phyloP scores from a whole-genome alignment of 257 asterid genomes.

The Fraxinus americana region DNA sequence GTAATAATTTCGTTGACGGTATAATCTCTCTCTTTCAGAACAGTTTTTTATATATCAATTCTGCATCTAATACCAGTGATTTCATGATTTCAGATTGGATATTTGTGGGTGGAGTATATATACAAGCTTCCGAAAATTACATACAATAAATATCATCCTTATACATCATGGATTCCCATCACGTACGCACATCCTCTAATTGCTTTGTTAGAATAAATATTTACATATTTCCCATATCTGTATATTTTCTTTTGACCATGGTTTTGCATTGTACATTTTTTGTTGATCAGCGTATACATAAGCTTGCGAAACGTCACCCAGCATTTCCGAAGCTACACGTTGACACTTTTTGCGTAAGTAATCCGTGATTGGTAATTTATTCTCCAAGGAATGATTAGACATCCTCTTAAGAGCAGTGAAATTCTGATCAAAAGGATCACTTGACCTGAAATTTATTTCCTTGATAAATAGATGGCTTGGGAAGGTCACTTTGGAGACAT shows the following conservation, averaged over 20 bases:
- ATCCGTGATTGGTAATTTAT: slow-evolving; percentile 1
- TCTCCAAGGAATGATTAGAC: not conserved
- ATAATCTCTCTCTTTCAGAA: slow-evolving; percentile 33
- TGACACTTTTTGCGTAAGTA: slow-evolving; percentile 94
- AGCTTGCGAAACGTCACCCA: slow-evolving; percentile 81
- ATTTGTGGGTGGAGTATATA: slow-evolving; percentile 75
- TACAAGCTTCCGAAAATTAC: slow-evolving; percentile 87
- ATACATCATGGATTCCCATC: slow-evolving; percentile 94
- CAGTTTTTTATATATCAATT: slow-evolving; percentile 21
- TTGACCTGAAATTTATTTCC: slow-evolving; percentile 14
- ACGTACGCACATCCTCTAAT: slow-evolving; percentile 48
- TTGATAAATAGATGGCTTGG: slow-evolving; percentile 81
- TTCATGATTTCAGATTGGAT: slow-evolving; percentile 60
- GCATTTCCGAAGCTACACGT: slow-evolving; percentile 72
- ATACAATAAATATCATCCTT: slow-evolving; percentile 91
- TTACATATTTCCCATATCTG: slow-evolving; percentile 18
- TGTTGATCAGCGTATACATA: slow-evolving; percentile 68
- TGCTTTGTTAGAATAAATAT: slow-evolving; percentile 9
- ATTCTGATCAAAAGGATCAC: slow-evolving; percentile 6
- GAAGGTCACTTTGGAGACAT: slow-evolving; percentile 88
- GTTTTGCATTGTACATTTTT: slow-evolving; percentile 23
- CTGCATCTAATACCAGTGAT: slow-evolving; percentile 14
- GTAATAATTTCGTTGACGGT: slow-evolving; percentile 60
- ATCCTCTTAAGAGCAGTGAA: slow-evolving; percentile 13
- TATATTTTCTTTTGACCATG: slow-evolving; percentile 10